Percentiles rank a stretch among this genome's conserved stretches.
Evolutionary conservation across 2,329 filamentous ascomycete genomes (phyloP).

Genomic region (Lizonia empirigonia): DNA sequence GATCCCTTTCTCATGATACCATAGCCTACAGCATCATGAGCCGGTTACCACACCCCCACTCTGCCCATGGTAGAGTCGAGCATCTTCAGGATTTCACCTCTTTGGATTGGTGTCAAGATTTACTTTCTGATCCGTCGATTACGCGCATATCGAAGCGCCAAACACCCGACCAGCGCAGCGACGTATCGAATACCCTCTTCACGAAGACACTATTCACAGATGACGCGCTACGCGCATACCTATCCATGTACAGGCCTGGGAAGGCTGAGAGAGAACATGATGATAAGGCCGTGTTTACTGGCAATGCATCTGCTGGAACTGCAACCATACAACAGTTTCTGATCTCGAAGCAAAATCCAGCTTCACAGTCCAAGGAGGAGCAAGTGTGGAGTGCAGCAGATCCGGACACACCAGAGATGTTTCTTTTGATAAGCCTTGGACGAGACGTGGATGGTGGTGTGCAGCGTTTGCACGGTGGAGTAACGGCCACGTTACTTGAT

Average conservation of each 20-base stretch:
- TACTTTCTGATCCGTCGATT: constrained; percentile 33
- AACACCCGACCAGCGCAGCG: constrained; percentile 2
- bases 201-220: constrained; percentile 32
- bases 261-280: constrained; percentile 7
- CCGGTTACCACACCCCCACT: constrained; percentile 10
- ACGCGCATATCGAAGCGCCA: constrained; percentile 26
- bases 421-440: constrained; percentile 29
- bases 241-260: constrained; percentile 30
- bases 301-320: constrained; percentile 7
- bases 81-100: constrained; percentile 35
- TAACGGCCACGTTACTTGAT: constrained; percentile 33
- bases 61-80: constrained; percentile 18
- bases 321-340: background rate
- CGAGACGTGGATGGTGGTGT: constrained; percentile 29
- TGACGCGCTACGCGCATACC: constrained; percentile 30
- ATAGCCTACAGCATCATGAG: background rate
- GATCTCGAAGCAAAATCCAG: background rate
- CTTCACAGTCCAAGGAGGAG: constrained; percentile 16
- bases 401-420: constrained; percentile 25
- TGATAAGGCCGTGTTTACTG: constrained; percentile 13
- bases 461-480: constrained; percentile 33
- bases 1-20: too few relatives aligned
- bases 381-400: constrained; percentile 18
- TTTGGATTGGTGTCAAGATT: constrained; percentile 32
- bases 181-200: constrained; percentile 30